Evolutionary conservation across 495 filamentous ascomycete genomes (phyloP), one percentile per base, ranked within the genome.

Genomic region (Talaromyces adpressus): DNA sequence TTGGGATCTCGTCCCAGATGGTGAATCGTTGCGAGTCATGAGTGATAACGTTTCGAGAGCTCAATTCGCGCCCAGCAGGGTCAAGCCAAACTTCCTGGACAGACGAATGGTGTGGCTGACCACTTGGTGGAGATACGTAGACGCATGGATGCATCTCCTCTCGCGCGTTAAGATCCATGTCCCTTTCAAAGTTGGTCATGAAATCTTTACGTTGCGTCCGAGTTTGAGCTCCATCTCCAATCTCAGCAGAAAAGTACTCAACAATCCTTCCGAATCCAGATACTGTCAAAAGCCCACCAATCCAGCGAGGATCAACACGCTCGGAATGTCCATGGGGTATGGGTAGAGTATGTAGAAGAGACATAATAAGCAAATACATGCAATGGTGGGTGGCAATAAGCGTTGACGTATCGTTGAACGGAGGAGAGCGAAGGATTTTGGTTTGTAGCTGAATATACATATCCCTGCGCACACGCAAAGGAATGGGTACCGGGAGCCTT

Each of bases 221-320:
- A 63, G 77, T 75, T 59, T 67, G 77, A 20, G 73, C 73, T 8
- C 78, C 77, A 53, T 80, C 75, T 1, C 78, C 78, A 11, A 80
- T 78, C 61, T 80, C 78, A 0, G 78, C 78, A 16, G 78, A 79
- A 67, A 80, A 80, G 60, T 72, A 80, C 56, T 80, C 75, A 54
- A 77, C 73, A 6, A 77, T 71, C 3, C 78, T 76, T 20, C 64
- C 58, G 39, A 79, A 78, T 6, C 77, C 76, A n/a, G 78, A 75
- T 11, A 76, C 59, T 1, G 76, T 77, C 22, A 80, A 72, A 34
- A 80, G 66, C 0, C 77, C 79, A 59, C 72, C 74, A 57, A 80
- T 79, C 77, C 77, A 80, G 16, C 73, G 74, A 59, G 79, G 73
- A 56, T 80, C 73, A 6, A 69, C 64, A 12, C 68, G 67, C 3